Evolutionary conservation across 1,284 basidiomycete genomes (phyloP).

Genomic region (Ceraceosorus guamensis): DNA sequence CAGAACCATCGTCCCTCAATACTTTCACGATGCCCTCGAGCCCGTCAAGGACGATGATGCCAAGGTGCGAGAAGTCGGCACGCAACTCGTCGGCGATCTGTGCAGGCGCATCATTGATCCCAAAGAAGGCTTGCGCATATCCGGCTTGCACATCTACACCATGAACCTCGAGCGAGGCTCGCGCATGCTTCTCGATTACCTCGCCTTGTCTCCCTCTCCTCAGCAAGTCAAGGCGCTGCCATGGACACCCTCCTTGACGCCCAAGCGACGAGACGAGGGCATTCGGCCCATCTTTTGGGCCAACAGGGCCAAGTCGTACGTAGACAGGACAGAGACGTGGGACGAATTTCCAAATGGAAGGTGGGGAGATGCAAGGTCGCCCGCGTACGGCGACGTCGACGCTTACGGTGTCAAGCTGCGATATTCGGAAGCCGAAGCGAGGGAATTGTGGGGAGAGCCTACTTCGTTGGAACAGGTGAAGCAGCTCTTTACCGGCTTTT

Average conservation of each 20-base stretch:
- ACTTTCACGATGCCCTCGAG: conserved; percentile 71
- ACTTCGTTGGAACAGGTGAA: conserved; percentile 35
- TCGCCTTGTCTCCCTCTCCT: conserved; percentile 38
- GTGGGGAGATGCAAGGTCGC: conserved; percentile 91
- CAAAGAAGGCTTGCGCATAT: conserved; percentile 31
- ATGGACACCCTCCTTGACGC: conserved; percentile 43
- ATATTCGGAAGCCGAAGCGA: conserved; percentile 67
- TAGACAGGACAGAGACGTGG: conserved; percentile 57
- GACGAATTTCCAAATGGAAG: conserved; percentile 99
- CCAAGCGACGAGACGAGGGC: conserved; percentile 45
- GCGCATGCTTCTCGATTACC: conserved; percentile 47
- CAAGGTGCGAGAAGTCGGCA: conserved; percentile 35
- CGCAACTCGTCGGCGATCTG: conserved; percentile 44
- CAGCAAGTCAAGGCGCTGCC: conserved; percentile 43
- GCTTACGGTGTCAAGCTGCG: conserved; percentile 64
- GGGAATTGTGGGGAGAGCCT: conserved; percentile 34
- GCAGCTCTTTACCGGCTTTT: conserved; percentile 48
- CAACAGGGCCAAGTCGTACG: conserved; percentile 43
- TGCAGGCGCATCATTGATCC: conserved; percentile 40
- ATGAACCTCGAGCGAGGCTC: conserved; percentile 48
- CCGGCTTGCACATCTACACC: conserved; percentile 47
- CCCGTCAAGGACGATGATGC: conserved; percentile 65
- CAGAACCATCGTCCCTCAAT: conserved; percentile 72
- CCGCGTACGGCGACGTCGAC: conserved; percentile 94
- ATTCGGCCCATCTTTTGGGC: conserved; percentile 49